phyloP scores from a whole-genome alignment of 2,329 filamentous ascomycete genomes.

The Neonectria sp. region DNA sequence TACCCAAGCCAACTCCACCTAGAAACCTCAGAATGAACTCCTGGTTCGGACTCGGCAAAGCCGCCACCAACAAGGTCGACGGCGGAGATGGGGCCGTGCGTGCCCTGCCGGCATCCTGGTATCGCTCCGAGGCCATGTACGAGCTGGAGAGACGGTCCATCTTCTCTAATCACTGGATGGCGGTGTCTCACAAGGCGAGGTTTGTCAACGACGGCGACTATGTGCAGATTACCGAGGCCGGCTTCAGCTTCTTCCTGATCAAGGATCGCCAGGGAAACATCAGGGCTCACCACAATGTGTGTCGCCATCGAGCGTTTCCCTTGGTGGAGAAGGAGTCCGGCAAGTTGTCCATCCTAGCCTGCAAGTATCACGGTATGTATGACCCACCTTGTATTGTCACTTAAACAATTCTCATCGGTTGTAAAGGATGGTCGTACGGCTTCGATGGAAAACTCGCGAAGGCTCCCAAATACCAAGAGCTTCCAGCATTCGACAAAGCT shows the following conservation, averaged over 20 bases:
- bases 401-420: background rate
- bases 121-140: slow-evolving; percentile 66
- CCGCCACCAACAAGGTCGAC: slow-evolving; percentile 1
- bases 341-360: slow-evolving; percentile 21
- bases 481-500: slow-evolving; percentile 24
- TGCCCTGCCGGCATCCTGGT: slow-evolving; percentile 58
- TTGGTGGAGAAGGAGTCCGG: slow-evolving; percentile 27
- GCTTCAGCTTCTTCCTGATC: slow-evolving; percentile 31
- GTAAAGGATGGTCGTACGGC: slow-evolving; percentile 29
- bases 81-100: slow-evolving; percentile 8
- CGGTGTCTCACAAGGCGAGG: slow-evolving; percentile 67
- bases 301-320: slow-evolving; percentile 30
- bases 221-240: slow-evolving; percentile 66
- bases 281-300: slow-evolving; percentile 28
- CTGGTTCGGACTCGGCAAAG: slow-evolving; percentile 27
- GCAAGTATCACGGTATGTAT: slow-evolving; percentile 28
- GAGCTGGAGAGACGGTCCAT: slow-evolving; percentile 70
- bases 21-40: slow-evolving; percentile 17
- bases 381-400: too few species aligned
- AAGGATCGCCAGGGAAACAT: slow-evolving; percentile 26
- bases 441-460: slow-evolving; percentile 30
- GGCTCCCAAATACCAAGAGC: slow-evolving; percentile 29
- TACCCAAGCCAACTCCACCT: background rate
- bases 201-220: slow-evolving; percentile 69
- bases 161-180: slow-evolving; percentile 70